These are phyloP conservation scores for Entoloma clypeatum DNA, from an alignment of 1,284 basidiomycete genomes.

Conservation along the genomic window DNA sequence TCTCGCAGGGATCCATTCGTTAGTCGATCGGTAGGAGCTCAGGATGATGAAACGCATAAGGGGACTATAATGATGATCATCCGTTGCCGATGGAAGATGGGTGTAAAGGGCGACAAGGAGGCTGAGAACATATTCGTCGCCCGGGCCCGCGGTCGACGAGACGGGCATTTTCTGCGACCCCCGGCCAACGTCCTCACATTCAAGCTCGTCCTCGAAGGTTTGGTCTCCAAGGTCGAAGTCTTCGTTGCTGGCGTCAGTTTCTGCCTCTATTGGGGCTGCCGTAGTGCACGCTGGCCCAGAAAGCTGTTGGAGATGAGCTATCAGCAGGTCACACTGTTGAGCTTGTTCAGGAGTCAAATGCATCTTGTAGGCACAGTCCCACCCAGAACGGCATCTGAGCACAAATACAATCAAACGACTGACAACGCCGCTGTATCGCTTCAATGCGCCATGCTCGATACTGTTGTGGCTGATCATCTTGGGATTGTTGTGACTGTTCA, in stretches of 20 bases:
- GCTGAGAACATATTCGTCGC: too few species aligned
- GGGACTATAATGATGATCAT: neutral
- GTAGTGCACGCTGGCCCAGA: neutral
- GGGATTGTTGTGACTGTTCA: constrained; percentile 11
- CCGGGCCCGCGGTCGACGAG: too few species aligned
- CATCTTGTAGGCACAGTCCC: constrained; percentile 14
- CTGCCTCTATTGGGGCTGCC: too few species aligned
- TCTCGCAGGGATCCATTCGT: constrained; percentile 1
- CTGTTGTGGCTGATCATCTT: constrained; percentile 11
- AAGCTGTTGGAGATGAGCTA: constrained; percentile 7
- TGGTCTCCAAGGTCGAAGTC: too few species aligned
- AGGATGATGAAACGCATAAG: constrained; percentile 6
- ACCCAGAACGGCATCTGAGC: constrained; percentile 15
- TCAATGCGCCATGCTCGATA: constrained; percentile 12
- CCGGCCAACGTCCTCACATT: too few species aligned
- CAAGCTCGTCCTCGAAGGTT: too few species aligned
- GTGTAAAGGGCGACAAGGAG: neutral
- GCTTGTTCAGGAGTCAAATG: constrained; percentile 9
- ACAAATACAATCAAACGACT: constrained; percentile 13
- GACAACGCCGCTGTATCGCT: constrained; percentile 12
- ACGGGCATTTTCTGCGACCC: too few species aligned
- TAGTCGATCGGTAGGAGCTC: constrained; percentile 1
- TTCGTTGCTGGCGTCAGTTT: too few species aligned
- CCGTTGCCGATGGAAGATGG: neutral
- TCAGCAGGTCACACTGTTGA: constrained; percentile 8